Base-by-base conservation (phyloP, 202 grass and related monocot species). In the Musa balbisiana region DNA sequence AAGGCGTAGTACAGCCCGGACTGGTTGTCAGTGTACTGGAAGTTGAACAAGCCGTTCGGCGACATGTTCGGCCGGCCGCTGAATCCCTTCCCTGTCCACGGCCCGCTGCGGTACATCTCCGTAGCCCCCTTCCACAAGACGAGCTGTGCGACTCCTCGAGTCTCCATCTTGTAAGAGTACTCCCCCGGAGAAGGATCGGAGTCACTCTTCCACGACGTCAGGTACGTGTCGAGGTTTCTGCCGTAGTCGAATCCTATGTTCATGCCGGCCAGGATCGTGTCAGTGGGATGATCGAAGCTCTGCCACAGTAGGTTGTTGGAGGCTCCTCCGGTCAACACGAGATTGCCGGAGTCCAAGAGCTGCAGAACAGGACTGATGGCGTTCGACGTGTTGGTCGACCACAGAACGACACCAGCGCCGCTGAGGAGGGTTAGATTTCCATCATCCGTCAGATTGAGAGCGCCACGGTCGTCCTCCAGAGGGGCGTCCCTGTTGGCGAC, bases 121-220 rank as follows among this genome's bases (percentile, higher is more conserved):
- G 8, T 23, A 19, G 19, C 21, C 17, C 33, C 69, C 21, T 75
- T 11, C 73, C 73, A 50, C 43, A 56, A 16, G 27, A 33, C 33
- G 17, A 33, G 8, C 14, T 75, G 24, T 10, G 73, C 15, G 9
- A 75, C 27, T 60, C 55, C 54, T 1, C 26, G 54, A 59, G 16
- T 5, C 1, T 75, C 22, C 15, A 60, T 11, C 16, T 12, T 49
- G 52, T 62, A 75, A 23, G 15, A 2, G 10, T 49, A 75, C 23
- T 75, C 53, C 15, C 69, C 69, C 8, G 69, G 49, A 51, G 69
- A 71, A 52, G 69, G 69, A 21, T 71, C 69, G 2, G 69, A 21
- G 2, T 15, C 33, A 71, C 69, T 71, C 43, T 51, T 71, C 69
- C 69, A 71, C 51, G 69, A 50, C 19, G 69, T 71, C 14, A 71